Conservation (phyloP, 1,284 basidiomycete species). For the Fereydounia khargensis region DNA sequence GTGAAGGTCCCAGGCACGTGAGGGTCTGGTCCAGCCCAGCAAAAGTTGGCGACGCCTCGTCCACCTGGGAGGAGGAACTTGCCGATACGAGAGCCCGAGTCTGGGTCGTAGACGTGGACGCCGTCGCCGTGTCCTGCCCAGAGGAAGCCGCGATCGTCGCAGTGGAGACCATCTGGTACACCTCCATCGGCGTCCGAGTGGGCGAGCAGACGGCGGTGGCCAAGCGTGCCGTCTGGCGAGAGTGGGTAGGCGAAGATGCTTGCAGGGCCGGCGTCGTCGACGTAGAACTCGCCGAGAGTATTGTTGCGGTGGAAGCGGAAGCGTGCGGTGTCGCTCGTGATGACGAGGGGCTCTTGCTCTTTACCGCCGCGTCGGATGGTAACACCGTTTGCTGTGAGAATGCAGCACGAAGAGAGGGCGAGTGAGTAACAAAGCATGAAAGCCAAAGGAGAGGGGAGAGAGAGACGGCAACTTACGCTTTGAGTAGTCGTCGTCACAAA, state of each 20-base stretch:
- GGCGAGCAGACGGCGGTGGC: slow-evolving; percentile 12
- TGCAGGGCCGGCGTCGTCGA: slow-evolving; percentile 14
- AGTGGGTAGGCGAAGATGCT: slow-evolving; percentile 22
- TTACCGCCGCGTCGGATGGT: slow-evolving; percentile 25
- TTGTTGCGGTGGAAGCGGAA: slow-evolving; percentile 26
- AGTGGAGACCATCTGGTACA: slow-evolving; percentile 30
- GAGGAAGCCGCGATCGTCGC: slow-evolving; percentile 23
- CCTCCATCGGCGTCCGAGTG: slow-evolving; percentile 19
- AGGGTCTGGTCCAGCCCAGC: slow-evolving; percentile 26
- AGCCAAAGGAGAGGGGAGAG: neutral
- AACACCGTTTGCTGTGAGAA: slow-evolving; percentile 18
- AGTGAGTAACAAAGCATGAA: neutral
- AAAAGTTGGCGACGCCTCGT: slow-evolving; percentile 36
- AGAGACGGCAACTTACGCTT: slow-evolving; percentile 4
- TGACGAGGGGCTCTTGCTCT: slow-evolving; percentile 18
- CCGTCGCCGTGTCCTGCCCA: slow-evolving; percentile 36
- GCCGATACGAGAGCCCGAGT: slow-evolving; percentile 29
- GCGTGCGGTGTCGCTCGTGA: slow-evolving; percentile 25
- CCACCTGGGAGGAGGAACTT: slow-evolving; percentile 28
- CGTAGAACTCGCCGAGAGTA: slow-evolving; percentile 21
- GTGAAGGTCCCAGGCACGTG: slow-evolving; percentile 7
- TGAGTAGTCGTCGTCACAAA: slow-evolving; percentile 20
- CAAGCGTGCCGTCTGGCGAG: slow-evolving; percentile 11
- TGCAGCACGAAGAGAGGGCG: neutral
- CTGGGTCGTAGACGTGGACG: slow-evolving; percentile 28